phyloP scores from a whole-genome alignment of 257 asterid genomes.

The Solanum corneliomulleri region DNA sequence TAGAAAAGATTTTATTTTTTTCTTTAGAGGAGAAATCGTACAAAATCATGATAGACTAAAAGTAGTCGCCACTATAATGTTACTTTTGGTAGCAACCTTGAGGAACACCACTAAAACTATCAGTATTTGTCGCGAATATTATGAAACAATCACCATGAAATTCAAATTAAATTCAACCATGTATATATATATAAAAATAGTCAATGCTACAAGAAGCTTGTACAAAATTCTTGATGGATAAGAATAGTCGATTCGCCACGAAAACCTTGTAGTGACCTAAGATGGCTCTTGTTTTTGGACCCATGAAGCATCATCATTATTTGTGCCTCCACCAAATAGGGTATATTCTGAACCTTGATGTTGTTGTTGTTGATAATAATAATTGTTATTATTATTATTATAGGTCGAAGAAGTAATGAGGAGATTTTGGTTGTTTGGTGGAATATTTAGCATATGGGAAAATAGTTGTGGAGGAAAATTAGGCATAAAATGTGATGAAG shows the following conservation, averaged over 20 bases:
- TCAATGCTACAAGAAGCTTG: not conserved
- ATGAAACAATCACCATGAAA: not conserved
- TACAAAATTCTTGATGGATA: not conserved
- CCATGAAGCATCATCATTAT: not conserved
- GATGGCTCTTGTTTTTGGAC: constrained; percentile 6
- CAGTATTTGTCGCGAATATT: not conserved
- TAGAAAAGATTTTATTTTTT: not conserved
- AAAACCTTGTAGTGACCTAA: not conserved
- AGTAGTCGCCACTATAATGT: not conserved
- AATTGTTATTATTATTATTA: not conserved
- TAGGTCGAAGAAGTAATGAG: not conserved
- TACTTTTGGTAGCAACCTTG: not conserved
- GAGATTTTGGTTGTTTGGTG: not conserved
- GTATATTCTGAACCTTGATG: constrained; percentile 2
- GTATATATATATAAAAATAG: not conserved
- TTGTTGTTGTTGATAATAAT: constrained; percentile 3
- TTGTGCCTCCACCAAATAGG: not conserved
- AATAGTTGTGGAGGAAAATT: constrained; percentile 19
- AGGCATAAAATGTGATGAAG: constrained; percentile 16
- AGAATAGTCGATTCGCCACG: not conserved
- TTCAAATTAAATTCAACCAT: not conserved
- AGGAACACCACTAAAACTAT: not conserved
- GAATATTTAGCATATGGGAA: constrained; percentile 13
- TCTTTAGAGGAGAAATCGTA: not conserved
- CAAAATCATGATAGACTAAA: not conserved